A percentile compares a stretch with the other conserved stretches of the same genome.
Conservation (phyloP, 192 early-diverging fungal genomes). For the Coemansia pectinata region DNA sequence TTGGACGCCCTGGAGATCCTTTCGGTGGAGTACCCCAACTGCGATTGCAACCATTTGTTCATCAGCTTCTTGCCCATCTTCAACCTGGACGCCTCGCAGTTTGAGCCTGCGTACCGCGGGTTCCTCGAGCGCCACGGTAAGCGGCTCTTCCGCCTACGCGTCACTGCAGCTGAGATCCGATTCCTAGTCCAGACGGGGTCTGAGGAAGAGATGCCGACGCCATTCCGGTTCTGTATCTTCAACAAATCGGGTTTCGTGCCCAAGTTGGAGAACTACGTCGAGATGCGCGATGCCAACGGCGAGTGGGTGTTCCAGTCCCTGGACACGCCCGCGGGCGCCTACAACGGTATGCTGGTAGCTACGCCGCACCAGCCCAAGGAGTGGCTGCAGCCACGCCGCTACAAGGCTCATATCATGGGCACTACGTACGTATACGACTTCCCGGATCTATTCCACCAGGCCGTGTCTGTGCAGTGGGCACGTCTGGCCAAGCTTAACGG, state of each 20-base stretch:
- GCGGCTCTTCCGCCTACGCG: constrained; percentile 89
- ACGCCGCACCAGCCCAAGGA: constrained; percentile 93
- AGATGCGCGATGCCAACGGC: constrained; percentile 79
- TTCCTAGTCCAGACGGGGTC: constrained; percentile 83
- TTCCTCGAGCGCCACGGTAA: constrained; percentile 94
- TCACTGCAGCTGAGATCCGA: constrained; percentile 95
- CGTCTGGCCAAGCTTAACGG: constrained; percentile 40
- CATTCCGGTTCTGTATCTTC: constrained; percentile 89
- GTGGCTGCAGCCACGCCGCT: constrained; percentile 93
- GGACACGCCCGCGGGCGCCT: constrained; percentile 70
- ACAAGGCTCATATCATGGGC: constrained; percentile 97
- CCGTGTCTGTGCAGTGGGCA: constrained; percentile 80
- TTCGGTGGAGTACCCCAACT: constrained; percentile 87
- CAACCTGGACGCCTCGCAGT: constrained; percentile 79
- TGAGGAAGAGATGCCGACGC: constrained; percentile 64
- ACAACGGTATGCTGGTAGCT: constrained; percentile 79
- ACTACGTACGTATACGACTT: constrained; percentile 99
- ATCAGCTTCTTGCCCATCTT: constrained; percentile 99
- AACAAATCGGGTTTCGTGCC: constrained; percentile 92
- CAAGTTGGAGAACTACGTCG: constrained; percentile 91
- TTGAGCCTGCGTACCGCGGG: constrained; percentile 81
- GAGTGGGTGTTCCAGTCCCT: constrained; percentile 87
- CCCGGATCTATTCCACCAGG: constrained; percentile 93
- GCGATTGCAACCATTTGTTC: constrained; percentile 98
- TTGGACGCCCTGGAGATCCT: constrained; percentile 94